phyloP scores from a whole-genome alignment of 371 early-diverging fungal species.

The Mortierella sp. region DNA sequence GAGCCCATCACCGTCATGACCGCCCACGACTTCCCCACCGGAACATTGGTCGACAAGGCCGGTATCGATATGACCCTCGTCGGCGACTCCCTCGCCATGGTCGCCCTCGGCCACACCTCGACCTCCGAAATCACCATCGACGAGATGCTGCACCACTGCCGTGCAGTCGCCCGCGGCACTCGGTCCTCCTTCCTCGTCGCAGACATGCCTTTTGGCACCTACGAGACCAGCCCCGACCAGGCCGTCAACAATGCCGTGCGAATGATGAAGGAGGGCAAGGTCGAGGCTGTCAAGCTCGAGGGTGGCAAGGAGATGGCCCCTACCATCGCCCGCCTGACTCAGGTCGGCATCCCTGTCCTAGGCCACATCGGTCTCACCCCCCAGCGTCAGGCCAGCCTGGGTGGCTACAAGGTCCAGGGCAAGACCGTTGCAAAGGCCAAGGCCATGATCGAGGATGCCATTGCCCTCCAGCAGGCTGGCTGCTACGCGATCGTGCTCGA shows the following conservation, averaged over 20 bases:
- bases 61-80: slow-evolving; percentile 92
- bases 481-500: slow-evolving; percentile 93
- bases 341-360: slow-evolving; percentile 91
- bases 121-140: slow-evolving; percentile 91
- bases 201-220: slow-evolving; percentile 96
- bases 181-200: slow-evolving; percentile 83
- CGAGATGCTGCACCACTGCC: slow-evolving; percentile 96
- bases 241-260: slow-evolving; percentile 85
- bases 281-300: slow-evolving; percentile 97
- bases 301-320: slow-evolving; percentile 90
- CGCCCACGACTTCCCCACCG: slow-evolving; percentile 93
- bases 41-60: slow-evolving; percentile 83
- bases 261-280: slow-evolving; percentile 88
- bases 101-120: slow-evolving; percentile 89
- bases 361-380: slow-evolving; percentile 97
- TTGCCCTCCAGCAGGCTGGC: slow-evolving; percentile 92
- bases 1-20: slow-evolving; percentile 90
- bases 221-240: slow-evolving; percentile 80
- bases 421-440: slow-evolving; percentile 84
- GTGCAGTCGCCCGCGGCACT: slow-evolving; percentile 88
- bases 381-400: slow-evolving; percentile 87
- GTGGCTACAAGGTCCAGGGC: slow-evolving; percentile 95
- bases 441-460: slow-evolving; percentile 85
- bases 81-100: slow-evolving; percentile 98
- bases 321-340: slow-evolving; percentile 79